Base-by-base conservation (phyloP, 768 basidiomycete genomes). In the Mycena latifolia region DNA sequence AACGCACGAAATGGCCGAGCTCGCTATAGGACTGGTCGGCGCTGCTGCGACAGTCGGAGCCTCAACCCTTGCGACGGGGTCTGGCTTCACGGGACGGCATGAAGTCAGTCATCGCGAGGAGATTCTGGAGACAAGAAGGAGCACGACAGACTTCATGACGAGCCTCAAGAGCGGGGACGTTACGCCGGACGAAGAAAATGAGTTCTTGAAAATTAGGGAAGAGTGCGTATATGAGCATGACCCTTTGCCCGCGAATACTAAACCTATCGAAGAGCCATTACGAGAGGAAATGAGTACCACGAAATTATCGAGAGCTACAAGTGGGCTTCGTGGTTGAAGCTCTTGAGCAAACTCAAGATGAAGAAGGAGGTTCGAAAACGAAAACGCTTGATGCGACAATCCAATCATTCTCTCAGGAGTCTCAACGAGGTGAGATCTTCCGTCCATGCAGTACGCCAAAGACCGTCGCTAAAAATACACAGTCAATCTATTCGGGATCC, bases 31-130 rank as follows among this genome's bases (percentile, higher is more conserved):
- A 45, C 41, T 61, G 29, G 27, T 61, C 14, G 60, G 60, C 39
- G 60, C 60, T 37, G 60, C 51, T 25, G 48, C 22, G 37, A 61
- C 60, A n/a, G 50, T 61, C 27, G 50, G 60, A 22, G 60, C 27
- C 1, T 35, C 51, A 22, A 4, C 27, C 1, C 48, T 61, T 11
- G 24, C 60, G 8, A 35, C 11, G 5, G 60, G 17, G 18, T 18
- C 39, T 18, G 60, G 60, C 29, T n/a, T n/a, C n/a, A n/a, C n/a
- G n/a, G n/a, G n/a, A n/a, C n/a, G n/a, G n/a, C n/a, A n/a, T n/a
- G n/a, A 61, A 53, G 28, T 22, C 12, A 53, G 37, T 17, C 51
- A 52, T 46, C 60, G 24, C 28, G 14, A 61, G 39, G 60, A 61
- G 51, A 53, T 53, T 15, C 1, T 52, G 51, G 60, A 52, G 14